Base-by-base conservation (phyloP, 2,329 filamentous ascomycete species). In the Diaporthe australafricana region DNA sequence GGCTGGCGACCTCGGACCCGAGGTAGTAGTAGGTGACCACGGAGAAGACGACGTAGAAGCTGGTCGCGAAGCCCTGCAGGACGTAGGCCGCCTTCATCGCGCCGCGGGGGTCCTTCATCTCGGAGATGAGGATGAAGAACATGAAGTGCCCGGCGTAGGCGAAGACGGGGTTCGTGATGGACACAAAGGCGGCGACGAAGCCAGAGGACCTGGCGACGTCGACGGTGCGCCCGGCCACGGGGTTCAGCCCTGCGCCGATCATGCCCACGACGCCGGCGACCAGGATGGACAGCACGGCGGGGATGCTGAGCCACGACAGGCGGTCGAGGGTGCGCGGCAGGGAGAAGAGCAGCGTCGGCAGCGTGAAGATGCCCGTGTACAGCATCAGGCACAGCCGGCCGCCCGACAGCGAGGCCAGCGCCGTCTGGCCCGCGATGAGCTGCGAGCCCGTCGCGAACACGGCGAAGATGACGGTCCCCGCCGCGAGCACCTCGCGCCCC, bases 51-150 rank as follows among this genome's bases (percentile, higher is more conserved):
- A 84, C 81, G 77, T 89, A 89, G 73, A 86, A 85, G 25, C 80
- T 79, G 5, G 86, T 88, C 2, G 86, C 84, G 73, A 86, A 84
- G 53, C 81, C 79, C 76, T 88, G 86, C 30, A 89, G 81, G 4
- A 81, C 80, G 78, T 84, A 87, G 0, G 86, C 86, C 0, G 87
- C 84, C 70, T 87, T 86, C 83, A 87, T 87, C 2, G 85, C 84
- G 66, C 88, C 85, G 68, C 82, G 80, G 6, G 87, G 87, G 50
- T 80, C 79, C 72, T 83, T 83, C 86, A 88, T 87, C 75, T 88
- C 87, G 0, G 85, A 87, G 48, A 88, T 85, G 42, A 88, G 80
- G 57, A 86, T 83, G 78, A 88, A 88, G 77, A 88, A 88, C 83
- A 87, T 86, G 76, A 87, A 87, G 71, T 87, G 86, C 5, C 85